These are phyloP conservation scores for Coemansia sp. DNA, from an alignment of 192 early-diverging fungal genomes.

Conservation along the genomic window DNA sequence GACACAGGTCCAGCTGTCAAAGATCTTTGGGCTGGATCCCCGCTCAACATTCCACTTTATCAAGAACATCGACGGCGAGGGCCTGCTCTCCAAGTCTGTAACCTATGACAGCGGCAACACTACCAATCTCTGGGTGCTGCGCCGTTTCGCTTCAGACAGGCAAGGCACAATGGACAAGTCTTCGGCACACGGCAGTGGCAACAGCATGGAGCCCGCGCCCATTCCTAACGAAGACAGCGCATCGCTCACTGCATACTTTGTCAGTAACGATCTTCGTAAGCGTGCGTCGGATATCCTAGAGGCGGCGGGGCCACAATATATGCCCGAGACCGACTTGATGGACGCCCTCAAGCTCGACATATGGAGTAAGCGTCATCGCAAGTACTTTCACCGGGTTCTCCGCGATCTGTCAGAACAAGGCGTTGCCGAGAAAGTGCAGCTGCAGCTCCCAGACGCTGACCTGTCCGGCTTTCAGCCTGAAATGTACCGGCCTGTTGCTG, in stretches of 20 bases:
- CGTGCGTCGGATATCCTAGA: conserved; percentile 25
- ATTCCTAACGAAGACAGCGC: neutral
- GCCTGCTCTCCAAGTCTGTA: conserved; percentile 30
- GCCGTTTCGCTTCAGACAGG: conserved; percentile 18
- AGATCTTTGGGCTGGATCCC: conserved; percentile 26
- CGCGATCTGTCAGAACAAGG: conserved; percentile 15
- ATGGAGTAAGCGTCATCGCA: conserved; percentile 17
- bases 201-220: neutral
- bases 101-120: conserved; percentile 27
- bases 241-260: conserved; percentile 6
- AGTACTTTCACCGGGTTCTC: conserved; percentile 37
- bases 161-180: neutral
- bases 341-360: conserved; percentile 34
- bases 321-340: conserved; percentile 43
- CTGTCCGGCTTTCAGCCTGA: neutral
- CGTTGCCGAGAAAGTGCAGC: conserved; percentile 28
- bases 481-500: neutral
- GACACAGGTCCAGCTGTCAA: conserved; percentile 32
- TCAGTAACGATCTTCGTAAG: conserved; percentile 19
- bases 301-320: conserved; percentile 15
- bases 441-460: conserved; percentile 21
- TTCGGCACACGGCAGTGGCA: neutral
- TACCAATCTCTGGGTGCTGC: conserved; percentile 47
- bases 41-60: conserved; percentile 44
- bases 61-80: conserved; percentile 34